Evolutionary conservation across 164 flowering plant genomes (phyloP).

Genomic region (Santalum album): DNA sequence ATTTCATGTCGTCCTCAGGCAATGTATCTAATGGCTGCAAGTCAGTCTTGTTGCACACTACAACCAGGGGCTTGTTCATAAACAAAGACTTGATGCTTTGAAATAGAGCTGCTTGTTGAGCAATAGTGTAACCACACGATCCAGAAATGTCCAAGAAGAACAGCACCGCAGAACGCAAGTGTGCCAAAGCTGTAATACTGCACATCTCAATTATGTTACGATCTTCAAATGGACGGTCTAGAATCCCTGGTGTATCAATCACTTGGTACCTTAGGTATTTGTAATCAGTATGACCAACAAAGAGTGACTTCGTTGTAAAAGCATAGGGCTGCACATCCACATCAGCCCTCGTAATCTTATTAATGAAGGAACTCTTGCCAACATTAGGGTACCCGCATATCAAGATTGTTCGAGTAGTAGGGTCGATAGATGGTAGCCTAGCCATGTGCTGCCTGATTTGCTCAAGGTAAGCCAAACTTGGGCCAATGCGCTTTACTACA

Average conservation of each 20-base stretch:
- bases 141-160: constrained; percentile 88
- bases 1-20: constrained; percentile 67
- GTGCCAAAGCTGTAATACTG: constrained; percentile 88
- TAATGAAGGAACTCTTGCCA: constrained; percentile 87
- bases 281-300: constrained; percentile 91
- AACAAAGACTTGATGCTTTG: constrained; percentile 88
- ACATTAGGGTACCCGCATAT: constrained; percentile 94
- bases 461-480: constrained; percentile 82
- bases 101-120: constrained; percentile 84
- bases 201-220: constrained; percentile 97
- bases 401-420: constrained; percentile 73
- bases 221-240: constrained; percentile 90
- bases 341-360: constrained; percentile 89
- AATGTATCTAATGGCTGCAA: constrained; percentile 72
- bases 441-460: constrained; percentile 93
- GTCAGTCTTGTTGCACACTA: constrained; percentile 91
- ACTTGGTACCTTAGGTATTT: constrained; percentile 84
- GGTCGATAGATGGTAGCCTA: constrained; percentile 87
- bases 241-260: constrained; percentile 89
- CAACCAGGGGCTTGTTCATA: constrained; percentile 73
- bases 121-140: constrained; percentile 80
- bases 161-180: constrained; percentile 78
- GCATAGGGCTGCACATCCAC: constrained; percentile 97
- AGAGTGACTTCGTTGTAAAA: constrained; percentile 85
- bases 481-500: constrained; percentile 58